These are phyloP conservation scores for Paxillus rubicundulus DNA, from an alignment of 768 basidiomycete genomes.

Conservation along the genomic window DNA sequence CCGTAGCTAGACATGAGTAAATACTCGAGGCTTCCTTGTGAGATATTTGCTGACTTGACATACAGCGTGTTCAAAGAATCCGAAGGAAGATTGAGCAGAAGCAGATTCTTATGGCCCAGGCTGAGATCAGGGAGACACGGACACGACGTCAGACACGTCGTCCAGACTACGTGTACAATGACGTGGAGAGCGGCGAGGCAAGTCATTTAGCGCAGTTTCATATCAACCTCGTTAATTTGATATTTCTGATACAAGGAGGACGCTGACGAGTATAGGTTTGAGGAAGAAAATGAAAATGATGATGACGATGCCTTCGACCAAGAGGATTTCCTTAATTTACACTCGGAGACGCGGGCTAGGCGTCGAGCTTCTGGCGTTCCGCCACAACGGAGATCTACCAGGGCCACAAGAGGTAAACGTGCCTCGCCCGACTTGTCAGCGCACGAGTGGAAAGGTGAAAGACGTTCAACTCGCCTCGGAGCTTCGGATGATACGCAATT, in stretches of 20 bases:
- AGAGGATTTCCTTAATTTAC: constrained; percentile 38
- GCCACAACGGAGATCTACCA: constrained; percentile 53
- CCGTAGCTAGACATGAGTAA: constrained; percentile 11
- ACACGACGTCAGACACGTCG: constrained; percentile 70
- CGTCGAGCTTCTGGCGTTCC: constrained; percentile 36
- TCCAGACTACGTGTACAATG: constrained; percentile 80
- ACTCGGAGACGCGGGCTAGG: constrained; percentile 42
- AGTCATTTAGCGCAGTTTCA: constrained; percentile 7
- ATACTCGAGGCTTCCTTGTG: constrained; percentile 8
- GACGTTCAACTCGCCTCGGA: constrained; percentile 66
- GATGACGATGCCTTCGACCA: constrained; percentile 55
- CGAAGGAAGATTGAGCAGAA: constrained; percentile 70
- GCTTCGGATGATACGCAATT: constrained; percentile 48
- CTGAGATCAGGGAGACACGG: constrained; percentile 75
- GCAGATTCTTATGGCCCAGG: constrained; percentile 62
- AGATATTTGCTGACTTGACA: constrained; percentile 23
- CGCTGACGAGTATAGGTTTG: constrained; percentile 62
- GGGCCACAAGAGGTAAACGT: constrained; percentile 51
- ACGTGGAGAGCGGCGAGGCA: constrained; percentile 62
- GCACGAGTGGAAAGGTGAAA: constrained; percentile 70
- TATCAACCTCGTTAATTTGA: constrained; percentile 25
- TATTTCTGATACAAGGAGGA: constrained; percentile 44
- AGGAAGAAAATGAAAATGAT: constrained; percentile 65
- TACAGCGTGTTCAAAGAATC: constrained; percentile 68
- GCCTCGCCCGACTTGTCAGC: constrained; percentile 48